Evolutionary conservation across 1,139 yeast species (phyloP).

Genomic region (Blastobotrys ciferrii): DNA sequence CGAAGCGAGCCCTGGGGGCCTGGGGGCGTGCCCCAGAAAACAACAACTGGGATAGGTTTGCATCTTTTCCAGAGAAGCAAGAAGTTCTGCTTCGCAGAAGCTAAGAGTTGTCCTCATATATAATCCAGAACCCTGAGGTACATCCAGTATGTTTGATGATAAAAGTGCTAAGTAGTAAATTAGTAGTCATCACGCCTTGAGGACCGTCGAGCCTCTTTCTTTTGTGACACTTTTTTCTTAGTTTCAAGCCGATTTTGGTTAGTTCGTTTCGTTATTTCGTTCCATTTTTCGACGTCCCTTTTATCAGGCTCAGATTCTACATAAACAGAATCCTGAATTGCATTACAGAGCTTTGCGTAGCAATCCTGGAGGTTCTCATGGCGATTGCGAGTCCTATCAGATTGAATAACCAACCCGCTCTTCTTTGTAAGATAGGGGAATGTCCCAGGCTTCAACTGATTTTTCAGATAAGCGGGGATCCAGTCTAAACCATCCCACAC

Average conservation of each 20-base stretch:
- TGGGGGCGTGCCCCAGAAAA: no score
- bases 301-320: slow-evolving; percentile 53
- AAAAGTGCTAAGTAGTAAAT: no score
- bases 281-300: slow-evolving; percentile 57
- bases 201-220: slow-evolving; percentile 48
- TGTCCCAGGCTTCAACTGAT: slow-evolving; percentile 38
- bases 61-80: no score
- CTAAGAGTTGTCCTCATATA: no score
- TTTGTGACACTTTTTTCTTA: slow-evolving; percentile 55
- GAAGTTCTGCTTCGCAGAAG: no score
- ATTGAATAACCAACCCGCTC: slow-evolving; percentile 58
- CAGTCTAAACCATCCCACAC: slow-evolving; percentile 56
- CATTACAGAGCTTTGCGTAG: slow-evolving; percentile 54
- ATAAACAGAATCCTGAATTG: slow-evolving; percentile 47
- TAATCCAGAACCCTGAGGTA: no score
- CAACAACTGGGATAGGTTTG: no score
- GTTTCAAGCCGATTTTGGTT: slow-evolving; percentile 50
- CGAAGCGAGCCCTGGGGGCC: no score
- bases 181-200: background rate
- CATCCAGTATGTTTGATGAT: no score
- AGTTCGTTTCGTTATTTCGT: slow-evolving; percentile 44
- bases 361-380: slow-evolving; percentile 60
- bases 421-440: slow-evolving; percentile 57
- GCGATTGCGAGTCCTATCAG: slow-evolving; percentile 60
- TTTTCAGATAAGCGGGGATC: slow-evolving; percentile 58